phyloP scores from a whole-genome alignment of 495 filamentous ascomycete species.

The Saxophila tyrrhenica region DNA sequence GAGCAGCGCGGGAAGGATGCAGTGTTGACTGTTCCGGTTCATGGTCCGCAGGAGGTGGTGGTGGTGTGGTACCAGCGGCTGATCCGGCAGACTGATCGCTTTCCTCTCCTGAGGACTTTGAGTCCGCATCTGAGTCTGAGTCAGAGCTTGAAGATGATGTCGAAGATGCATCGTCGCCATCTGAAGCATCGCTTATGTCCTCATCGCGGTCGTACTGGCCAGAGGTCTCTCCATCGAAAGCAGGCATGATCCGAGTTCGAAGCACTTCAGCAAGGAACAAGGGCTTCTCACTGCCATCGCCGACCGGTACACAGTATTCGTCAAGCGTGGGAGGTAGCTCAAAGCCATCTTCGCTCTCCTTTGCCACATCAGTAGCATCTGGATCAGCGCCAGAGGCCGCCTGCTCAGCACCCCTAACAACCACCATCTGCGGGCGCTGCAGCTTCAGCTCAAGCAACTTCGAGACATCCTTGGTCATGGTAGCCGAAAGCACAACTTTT shows the following conservation, averaged over 20 bases:
- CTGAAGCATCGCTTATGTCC: slow-evolving; percentile 16
- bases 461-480: slow-evolving; percentile 81
- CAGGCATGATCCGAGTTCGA: slow-evolving; percentile 26
- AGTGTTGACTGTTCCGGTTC: slow-evolving; percentile 9
- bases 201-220: slow-evolving; percentile 4
- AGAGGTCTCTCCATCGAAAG: background rate
- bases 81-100: background rate
- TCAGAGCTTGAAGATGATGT: slow-evolving; percentile 2
- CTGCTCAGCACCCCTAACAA: slow-evolving; percentile 39
- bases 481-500: slow-evolving; percentile 81
- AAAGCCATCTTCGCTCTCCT: slow-evolving; percentile 27
- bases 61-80: background rate
- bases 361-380: background rate
- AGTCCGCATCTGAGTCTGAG: background rate
- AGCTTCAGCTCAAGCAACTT: slow-evolving; percentile 66
- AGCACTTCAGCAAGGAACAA: slow-evolving; percentile 61
- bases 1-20: slow-evolving; percentile 14
- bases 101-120: slow-evolving; percentile 9
- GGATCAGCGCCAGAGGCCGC: slow-evolving; percentile 18
- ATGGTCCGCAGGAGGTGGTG: background rate
- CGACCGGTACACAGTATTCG: slow-evolving; percentile 65
- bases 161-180: background rate
- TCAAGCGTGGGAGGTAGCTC: slow-evolving; percentile 56
- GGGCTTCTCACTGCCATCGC: slow-evolving; percentile 69
- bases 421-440: slow-evolving; percentile 59